Conservation (phyloP, 441 rosid species). For the Bocquillonia castaneifolia region DNA sequence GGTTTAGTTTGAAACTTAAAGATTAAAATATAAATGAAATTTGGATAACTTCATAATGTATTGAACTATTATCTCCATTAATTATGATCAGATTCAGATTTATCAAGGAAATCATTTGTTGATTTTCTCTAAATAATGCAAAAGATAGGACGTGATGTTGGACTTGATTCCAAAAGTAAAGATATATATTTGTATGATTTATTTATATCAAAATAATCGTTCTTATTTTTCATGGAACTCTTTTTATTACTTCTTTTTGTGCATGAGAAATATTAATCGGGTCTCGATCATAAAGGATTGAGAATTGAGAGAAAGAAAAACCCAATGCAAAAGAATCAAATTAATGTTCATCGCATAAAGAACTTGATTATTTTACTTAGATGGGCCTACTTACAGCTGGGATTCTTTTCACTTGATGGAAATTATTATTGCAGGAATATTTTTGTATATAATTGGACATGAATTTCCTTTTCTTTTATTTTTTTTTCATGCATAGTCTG, state of each 20-base stretch:
- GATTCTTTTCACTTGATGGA: background rate
- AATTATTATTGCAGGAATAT: background rate
- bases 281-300: too few species aligned
- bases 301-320: too few species aligned
- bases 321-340: too few species aligned
- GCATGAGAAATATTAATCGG: background rate
- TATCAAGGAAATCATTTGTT: background rate
- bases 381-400: slow-evolving; percentile 17
- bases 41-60: too few species aligned
- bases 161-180: slow-evolving; percentile 1
- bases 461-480: background rate
- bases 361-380: background rate
- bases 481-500: background rate
- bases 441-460: background rate
- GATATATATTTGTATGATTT: background rate
- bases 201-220: background rate
- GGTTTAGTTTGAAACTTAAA: too few species aligned
- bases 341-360: too few species aligned
- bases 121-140: slow-evolving; percentile 11
- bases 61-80: too few species aligned
- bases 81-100: background rate
- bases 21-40: too few species aligned
- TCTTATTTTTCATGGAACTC: background rate
- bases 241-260: background rate
- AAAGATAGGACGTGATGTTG: slow-evolving; percentile 14